Conservation (phyloP, 108 stramenopile genomes). For the Epithemia pelagica region DNA sequence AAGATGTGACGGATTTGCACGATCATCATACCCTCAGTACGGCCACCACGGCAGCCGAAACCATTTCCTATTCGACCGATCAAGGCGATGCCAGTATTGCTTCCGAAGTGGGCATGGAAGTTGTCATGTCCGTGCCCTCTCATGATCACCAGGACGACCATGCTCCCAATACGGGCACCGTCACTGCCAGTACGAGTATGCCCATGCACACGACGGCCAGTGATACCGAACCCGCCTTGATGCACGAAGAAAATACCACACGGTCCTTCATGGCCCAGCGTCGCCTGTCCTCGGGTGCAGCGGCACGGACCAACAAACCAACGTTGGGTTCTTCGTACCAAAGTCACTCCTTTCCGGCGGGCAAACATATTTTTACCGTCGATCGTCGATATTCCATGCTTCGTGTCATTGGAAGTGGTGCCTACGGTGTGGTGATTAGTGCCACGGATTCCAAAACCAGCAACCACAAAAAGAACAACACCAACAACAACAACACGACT, state of each 20-base stretch:
- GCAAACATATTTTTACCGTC: slow-evolving; percentile 80
- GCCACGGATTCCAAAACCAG: slow-evolving; percentile 37
- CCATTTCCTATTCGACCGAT: slow-evolving; percentile 42
- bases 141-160: background rate
- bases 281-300: background rate
- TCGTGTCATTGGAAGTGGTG: slow-evolving; percentile 89
- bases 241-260: background rate
- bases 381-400: slow-evolving; percentile 72
- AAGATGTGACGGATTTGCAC: slow-evolving; percentile 16
- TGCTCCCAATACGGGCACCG: background rate
- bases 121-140: slow-evolving; percentile 29
- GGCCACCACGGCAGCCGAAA: slow-evolving; percentile 53
- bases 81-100: slow-evolving; percentile 33
- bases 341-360: slow-evolving; percentile 75
- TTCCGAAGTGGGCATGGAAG: slow-evolving; percentile 46
- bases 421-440: slow-evolving; percentile 97
- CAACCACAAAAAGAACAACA: slow-evolving; percentile 16
- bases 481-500: slow-evolving; percentile 26
- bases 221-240: background rate
- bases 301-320: background rate
- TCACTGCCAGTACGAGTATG: too few relatives aligned
- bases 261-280: background rate
- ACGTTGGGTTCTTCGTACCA: slow-evolving; percentile 31
- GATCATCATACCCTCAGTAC: slow-evolving; percentile 50
- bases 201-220: too few relatives aligned